A percentile compares a stretch with the other conserved stretches of the same genome.
Conservation (phyloP, 108 stramenopile genomes). For the Pelagomonas calceolata region DNA sequence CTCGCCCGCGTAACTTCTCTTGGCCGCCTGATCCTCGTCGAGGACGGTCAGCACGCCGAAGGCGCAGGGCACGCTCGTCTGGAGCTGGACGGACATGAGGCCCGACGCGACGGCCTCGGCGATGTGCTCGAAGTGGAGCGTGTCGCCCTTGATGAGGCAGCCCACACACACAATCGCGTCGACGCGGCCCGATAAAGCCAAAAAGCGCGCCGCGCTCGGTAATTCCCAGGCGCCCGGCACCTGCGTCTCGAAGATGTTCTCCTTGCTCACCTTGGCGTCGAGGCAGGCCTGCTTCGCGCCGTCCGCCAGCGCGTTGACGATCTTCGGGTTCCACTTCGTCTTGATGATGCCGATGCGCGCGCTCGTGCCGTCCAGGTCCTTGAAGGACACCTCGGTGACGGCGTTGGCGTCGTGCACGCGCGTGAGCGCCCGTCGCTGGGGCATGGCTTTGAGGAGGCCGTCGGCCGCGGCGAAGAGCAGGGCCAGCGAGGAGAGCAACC, state of each 20-base stretch:
- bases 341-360: conserved; percentile 69
- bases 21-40: conserved; percentile 52
- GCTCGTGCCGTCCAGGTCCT: conserved; percentile 50
- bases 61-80: conserved; percentile 63
- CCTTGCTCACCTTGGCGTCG: conserved; percentile 19
- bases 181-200: conserved; percentile 58
- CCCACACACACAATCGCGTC: conserved; percentile 90
- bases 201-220: conserved; percentile 32
- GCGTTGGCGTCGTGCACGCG: too few species aligned
- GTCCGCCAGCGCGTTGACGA: conserved; percentile 62
- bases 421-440: too few species aligned
- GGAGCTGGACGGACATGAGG: conserved; percentile 82
- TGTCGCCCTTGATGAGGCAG: conserved; percentile 95
- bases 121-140: conserved; percentile 98
- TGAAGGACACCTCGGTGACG: too few species aligned
- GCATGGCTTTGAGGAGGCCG: too few species aligned
- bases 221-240: conserved; percentile 69
- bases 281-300: conserved; percentile 37
- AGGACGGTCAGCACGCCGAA: conserved; percentile 67
- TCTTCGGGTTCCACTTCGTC: conserved; percentile 77
- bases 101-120: conserved; percentile 76
- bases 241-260: conserved; percentile 76
- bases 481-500: too few species aligned
- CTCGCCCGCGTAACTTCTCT: conserved; percentile 59
- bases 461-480: too few species aligned